A percentile compares a stretch with the other conserved stretches of the same genome.
Conservation (phyloP, 2,329 filamentous ascomycete genomes). For the Microdochium paspali region DNA sequence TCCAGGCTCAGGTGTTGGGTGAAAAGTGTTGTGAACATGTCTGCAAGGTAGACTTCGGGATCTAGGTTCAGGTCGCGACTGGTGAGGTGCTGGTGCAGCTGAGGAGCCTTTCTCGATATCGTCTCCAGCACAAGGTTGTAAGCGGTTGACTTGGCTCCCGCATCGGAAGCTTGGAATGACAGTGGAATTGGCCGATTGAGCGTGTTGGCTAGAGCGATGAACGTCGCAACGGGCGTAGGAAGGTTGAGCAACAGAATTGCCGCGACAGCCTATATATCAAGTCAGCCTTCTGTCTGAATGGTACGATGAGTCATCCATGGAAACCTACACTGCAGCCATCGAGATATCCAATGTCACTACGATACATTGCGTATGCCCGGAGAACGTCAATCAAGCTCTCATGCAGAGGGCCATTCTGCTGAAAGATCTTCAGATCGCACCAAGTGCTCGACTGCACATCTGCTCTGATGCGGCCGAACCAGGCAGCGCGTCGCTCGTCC, state of each 20-base stretch:
- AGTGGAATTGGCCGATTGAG: constrained; percentile 68
- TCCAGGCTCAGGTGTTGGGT: constrained; percentile 56
- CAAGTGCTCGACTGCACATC: constrained; percentile 59
- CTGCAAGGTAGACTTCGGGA: constrained; percentile 44
- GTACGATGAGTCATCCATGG: constrained; percentile 2
- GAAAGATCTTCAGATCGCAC: constrained; percentile 65
- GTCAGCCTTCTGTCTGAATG: constrained; percentile 9
- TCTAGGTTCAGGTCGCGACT: constrained; percentile 33
- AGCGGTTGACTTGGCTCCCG: constrained; percentile 56
- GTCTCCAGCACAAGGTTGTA: constrained; percentile 62
- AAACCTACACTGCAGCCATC: constrained; percentile 61
- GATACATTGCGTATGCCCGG: constrained; percentile 73
- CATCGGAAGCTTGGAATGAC: constrained; percentile 64
- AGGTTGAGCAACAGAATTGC: constrained; percentile 67
- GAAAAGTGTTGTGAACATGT: constrained; percentile 57
- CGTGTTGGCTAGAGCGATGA: constrained; percentile 65
- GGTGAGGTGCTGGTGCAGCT: constrained; percentile 55
- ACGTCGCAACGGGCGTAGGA: constrained; percentile 51
- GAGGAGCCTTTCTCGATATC: constrained; percentile 53
- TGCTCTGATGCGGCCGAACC: constrained; percentile 53
- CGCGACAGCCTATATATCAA: constrained; percentile 50
- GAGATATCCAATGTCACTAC: constrained; percentile 72
- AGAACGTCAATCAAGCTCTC: constrained; percentile 61
- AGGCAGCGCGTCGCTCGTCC: constrained; percentile 45
- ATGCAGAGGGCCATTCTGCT: constrained; percentile 56